Base-by-base conservation (phyloP, 257 asterid species). In the Datura wrightii region DNA sequence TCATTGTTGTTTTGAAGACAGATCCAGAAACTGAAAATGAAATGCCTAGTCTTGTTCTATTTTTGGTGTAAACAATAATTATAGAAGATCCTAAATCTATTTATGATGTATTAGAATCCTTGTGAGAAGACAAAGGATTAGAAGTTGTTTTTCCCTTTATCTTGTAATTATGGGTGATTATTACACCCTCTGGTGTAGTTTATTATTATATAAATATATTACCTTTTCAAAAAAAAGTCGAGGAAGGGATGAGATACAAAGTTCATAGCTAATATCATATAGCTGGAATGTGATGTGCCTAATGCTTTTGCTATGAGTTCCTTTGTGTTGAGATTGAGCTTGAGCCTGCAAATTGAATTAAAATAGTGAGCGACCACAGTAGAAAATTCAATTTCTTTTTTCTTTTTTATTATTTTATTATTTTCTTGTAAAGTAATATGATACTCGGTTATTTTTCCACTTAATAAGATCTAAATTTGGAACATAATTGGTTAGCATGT, bases 401-500 rank as follows among this genome's bases (percentile, higher is more conserved):
- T 24, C 31, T 24, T 24, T 24, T 24, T 24, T 24, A 24, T 24
- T 24, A 24, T 24, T 24, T 24, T 24, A 24, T 24, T 24, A 24
- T 24, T 10, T n/a, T 72, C 46, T 24, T 14, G 37, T 42, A 36
- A 31, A 76, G 82, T 76, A 76, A 16, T 72, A 71, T 50, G 82
- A 52, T 76, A 24, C 62, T 0, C 24, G 3, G 82, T 76, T 50
- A 48, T 76, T 15, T 52, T 2, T 7, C 62, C 82, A 13, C 24
- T 50, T 7, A 31, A 50, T 76, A 76, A 7, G 67, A 60, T 58
- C 84, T 59, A 16, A 10, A 6, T 37, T 50, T 79, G 44, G 58
- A 52, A 36, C 71, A 7, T 84, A n/a, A n/a, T 74, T 80, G 52
- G 42, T 58, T 84, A 56, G 80, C 80, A 44, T 59, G 54, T 69